Conservation (phyloP, 2,329 filamentous ascomycete genomes). For the Emericellopsis atlantica region DNA sequence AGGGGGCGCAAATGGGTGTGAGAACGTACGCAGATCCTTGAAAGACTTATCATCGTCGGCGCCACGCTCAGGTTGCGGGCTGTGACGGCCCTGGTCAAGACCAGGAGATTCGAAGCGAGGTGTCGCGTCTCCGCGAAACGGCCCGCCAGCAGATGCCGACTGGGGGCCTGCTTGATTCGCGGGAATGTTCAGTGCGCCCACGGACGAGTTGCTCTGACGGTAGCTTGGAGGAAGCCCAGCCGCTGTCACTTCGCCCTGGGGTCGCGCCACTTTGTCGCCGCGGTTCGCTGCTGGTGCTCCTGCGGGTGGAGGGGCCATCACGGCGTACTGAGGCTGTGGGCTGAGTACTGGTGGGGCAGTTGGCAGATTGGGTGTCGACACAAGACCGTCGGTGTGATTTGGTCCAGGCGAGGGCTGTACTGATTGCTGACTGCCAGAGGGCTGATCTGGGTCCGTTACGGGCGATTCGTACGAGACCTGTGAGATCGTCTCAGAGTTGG, state of each 20-base stretch:
- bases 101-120: conserved; percentile 29
- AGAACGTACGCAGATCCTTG: conserved; percentile 41
- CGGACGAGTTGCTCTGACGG: conserved; percentile 32
- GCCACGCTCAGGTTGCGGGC: conserved; percentile 38
- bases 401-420: conserved; percentile 29
- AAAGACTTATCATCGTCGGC: conserved; percentile 40
- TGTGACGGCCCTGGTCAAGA: conserved; percentile 39
- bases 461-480: conserved; percentile 52
- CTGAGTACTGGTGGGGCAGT: conserved; percentile 13
- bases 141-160: conserved; percentile 4
- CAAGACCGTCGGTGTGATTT: conserved; percentile 24
- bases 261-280: conserved; percentile 31
- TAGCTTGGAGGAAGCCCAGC: conserved; percentile 37
- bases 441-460: conserved; percentile 33
- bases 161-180: conserved; percentile 13
- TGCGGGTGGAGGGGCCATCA: conserved; percentile 32
- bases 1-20: neutral
- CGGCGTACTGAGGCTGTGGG: conserved; percentile 16
- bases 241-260: conserved; percentile 21
- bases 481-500: conserved; percentile 47
- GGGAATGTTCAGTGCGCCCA: conserved; percentile 29
- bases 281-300: conserved; percentile 28
- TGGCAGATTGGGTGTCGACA: conserved; percentile 13
- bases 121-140: conserved; percentile 26
- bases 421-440: conserved; percentile 26